Base-by-base conservation (phyloP, 2,329 filamentous ascomycete species). In the Leptodontidium sp. region DNA sequence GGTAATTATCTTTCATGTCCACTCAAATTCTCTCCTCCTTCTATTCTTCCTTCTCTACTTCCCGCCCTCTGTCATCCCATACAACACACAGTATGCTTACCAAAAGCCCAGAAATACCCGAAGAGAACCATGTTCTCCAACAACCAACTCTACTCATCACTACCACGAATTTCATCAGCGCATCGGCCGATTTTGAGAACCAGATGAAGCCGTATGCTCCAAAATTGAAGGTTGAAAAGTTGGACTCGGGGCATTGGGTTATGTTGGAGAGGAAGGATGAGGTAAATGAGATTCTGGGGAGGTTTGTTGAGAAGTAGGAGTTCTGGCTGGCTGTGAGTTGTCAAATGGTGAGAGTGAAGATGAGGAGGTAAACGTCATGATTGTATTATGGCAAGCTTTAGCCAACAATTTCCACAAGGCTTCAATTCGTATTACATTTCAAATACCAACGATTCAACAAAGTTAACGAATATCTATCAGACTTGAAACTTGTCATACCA, bases 231-330 rank as follows among this genome's bases (percentile, higher is more conserved):
- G 61, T 68, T 7, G 40, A 64, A 17, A 61, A 59, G 14, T 12
- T 69, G 24, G 61, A 71, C 2, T 61, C 61, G 1, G 68, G 72
- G 5, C 72, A 74, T 68, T 75, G 71, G 73, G 62, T 74, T 35
- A 66, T 68, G 69, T 24, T 75, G 24, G 68, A 74, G 65, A 67
- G 53, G 21, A 21, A 61, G 24, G 65, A 70, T 32, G 72, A 73
- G 65, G 64, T 64, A 1, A 74, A 73, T 53, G 49, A 32, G 21
- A 58, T 62, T 29, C 59, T 32, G 38, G 69, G 45, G 29, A 66
- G 52, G 15, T 14, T 45, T 72, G 67, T 57, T 67, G 70, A 65
- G 40, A 45, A 45, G 24, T 58, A 35, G 35, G 8, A 9, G 38
- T 2, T 35, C 38, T 11, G 11, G 38, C 38, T 11, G 2, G 38